Evolutionary conservation across 2,329 filamentous ascomycete genomes (phyloP).

Genomic region (Fusarium sp.): DNA sequence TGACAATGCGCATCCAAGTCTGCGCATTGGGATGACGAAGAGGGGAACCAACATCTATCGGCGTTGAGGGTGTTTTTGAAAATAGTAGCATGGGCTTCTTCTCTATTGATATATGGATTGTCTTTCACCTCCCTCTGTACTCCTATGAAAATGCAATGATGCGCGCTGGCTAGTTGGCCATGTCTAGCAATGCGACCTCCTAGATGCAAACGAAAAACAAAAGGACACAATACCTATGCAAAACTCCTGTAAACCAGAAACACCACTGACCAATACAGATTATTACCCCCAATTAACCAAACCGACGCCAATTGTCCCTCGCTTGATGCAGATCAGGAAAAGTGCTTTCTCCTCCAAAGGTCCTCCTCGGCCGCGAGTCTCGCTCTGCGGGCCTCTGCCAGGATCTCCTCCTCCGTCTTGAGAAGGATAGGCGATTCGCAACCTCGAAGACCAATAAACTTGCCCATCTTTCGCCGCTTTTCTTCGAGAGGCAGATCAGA

Average conservation of each 20-base stretch:
- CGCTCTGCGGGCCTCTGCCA: constrained; percentile 57
- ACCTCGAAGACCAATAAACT: constrained; percentile 78
- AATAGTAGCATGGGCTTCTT: constrained; percentile 40
- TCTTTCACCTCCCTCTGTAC: constrained; percentile 20
- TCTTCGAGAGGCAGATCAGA: constrained; percentile 67
- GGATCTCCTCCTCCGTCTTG: constrained; percentile 62
- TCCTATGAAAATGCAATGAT: constrained; percentile 46
- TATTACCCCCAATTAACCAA: constrained; percentile 1
- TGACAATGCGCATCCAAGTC: constrained; percentile 6
- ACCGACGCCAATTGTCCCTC: constrained; percentile 8
- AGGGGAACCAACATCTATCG: constrained; percentile 18
- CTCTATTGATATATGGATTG: constrained; percentile 36
- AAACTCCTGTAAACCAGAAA: constrained; percentile 12
- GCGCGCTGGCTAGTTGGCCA: constrained; percentile 37
- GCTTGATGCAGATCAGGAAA: constrained; percentile 41
- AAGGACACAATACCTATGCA: constrained; percentile 15
- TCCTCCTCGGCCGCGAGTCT: constrained; percentile 60
- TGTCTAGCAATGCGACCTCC: constrained; percentile 37
- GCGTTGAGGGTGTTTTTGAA: constrained; percentile 35
- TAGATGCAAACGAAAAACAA: constrained; percentile 24
- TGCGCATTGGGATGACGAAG: constrained; percentile 4
- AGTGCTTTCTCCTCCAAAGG: constrained; percentile 61
- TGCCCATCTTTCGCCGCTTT: constrained; percentile 78
- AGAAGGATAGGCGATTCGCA: constrained; percentile 56
- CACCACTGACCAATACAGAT: constrained; percentile 16